Evolutionary conservation across 352 stramenopile species (phyloP).

Genomic region (Phytophthora podocarpi): DNA sequence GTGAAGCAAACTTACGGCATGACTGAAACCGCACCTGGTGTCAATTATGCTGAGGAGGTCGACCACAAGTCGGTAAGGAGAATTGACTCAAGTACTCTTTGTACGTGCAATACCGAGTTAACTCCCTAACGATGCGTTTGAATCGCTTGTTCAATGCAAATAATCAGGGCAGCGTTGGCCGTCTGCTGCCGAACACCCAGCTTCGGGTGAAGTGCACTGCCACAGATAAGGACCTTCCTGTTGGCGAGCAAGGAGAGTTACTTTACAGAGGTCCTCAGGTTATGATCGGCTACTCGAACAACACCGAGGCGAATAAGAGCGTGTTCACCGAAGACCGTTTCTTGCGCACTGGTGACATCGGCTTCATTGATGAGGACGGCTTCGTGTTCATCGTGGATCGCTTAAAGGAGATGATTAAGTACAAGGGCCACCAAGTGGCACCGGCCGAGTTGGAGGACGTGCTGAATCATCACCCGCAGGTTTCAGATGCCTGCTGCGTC

Average conservation of each 20-base stretch:
- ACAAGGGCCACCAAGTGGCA: slow-evolving; percentile 92
- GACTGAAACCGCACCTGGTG: slow-evolving; percentile 53
- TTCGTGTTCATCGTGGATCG: slow-evolving; percentile 93
- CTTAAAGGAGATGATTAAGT: slow-evolving; percentile 96
- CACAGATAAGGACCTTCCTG: neutral
- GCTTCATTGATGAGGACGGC: slow-evolving; percentile 90
- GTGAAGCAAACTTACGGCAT: slow-evolving; percentile 70
- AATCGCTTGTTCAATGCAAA: too few relatives aligned
- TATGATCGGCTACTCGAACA: slow-evolving; percentile 94
- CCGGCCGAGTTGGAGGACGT: slow-evolving; percentile 93
- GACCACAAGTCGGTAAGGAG: slow-evolving; percentile 35
- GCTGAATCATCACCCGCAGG: slow-evolving; percentile 75
- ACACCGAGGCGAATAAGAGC: slow-evolving; percentile 80
- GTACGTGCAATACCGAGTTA: too few relatives aligned
- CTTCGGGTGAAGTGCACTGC: slow-evolving; percentile 34
- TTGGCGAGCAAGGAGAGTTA: slow-evolving; percentile 23
- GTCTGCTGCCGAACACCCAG: slow-evolving; percentile 66
- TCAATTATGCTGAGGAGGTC: slow-evolving; percentile 43
- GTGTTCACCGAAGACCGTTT: slow-evolving; percentile 84
- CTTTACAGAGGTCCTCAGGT: slow-evolving; percentile 74
- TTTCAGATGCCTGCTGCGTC: slow-evolving; percentile 83
- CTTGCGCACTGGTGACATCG: slow-evolving; percentile 91
- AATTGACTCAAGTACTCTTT: too few relatives aligned
- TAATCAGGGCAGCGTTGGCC: slow-evolving; percentile 49
- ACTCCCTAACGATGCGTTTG: too few relatives aligned